Evolutionary conservation across 73 alveolate species (phyloP), one percentile per base, ranked within the genome.

Genomic region (Urostyla sp.): DNA sequence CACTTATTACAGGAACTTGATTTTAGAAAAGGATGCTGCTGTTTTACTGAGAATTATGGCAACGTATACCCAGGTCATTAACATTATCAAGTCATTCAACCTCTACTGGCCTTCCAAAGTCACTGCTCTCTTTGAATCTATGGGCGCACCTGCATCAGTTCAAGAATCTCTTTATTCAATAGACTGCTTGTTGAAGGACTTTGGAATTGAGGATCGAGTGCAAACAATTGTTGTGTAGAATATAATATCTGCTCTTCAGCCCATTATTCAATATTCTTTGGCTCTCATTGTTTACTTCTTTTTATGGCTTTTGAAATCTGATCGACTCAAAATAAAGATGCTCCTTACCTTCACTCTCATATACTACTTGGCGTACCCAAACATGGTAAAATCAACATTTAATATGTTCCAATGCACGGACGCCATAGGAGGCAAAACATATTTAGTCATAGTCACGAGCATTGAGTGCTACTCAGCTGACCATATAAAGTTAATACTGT

Each of bases 131-230:
- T 63, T 63, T 63, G 79, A 63, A 38, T 57, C 61, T 2, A 13
- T 63, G 1, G 79, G 61, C 7, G 79, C 79, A 3, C 79, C 79
- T 63, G 79, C 79, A 1, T 43, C 27, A 38, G 79, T 63, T 15
- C 37, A 57, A 13, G 79, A 63, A 40, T 57, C 79, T 1, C 45
- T 63, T 3, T 63, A 63, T 40, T 63, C 79, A 7, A 46, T 63
- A 38, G 79, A 63, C 44, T 63, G 79, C 43, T 63, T 63, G 44
- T 38, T 63, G 27, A 63, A 63, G 43, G 79, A 63, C 36, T 38
- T 63, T n/a, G 16, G 44, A 38, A 38, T 63, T 6, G 24, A 20
- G 11, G 79, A 48, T 5, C 50, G 61, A 38, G 79, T 43, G 28
- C 5, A 63, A 63, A 63, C 61, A 16, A 63, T 63, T 16, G 30